Evolutionary conservation across 1,284 basidiomycete genomes (phyloP), one percentile per base, ranked within the genome.

Genomic region (Marasmius oreades): DNA sequence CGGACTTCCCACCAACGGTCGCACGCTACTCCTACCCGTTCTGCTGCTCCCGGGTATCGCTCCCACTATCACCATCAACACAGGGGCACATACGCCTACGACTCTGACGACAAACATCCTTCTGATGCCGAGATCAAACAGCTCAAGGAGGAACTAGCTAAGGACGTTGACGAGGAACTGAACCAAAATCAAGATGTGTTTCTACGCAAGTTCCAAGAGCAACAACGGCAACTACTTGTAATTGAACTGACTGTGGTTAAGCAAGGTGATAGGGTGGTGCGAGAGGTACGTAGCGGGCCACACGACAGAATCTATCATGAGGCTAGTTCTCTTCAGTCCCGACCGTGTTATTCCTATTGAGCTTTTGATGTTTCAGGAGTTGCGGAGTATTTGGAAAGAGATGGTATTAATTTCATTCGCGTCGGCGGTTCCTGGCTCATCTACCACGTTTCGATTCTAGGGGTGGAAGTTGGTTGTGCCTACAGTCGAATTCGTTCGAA

Each of bases 381-480:
- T 66, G 16, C 61, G 53, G n/a, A 39, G 54, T 23, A 45, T 66
- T 2, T 66, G 65, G 65, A 66, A 64, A 51, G 64, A 66, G 14
- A 66, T 66, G 65, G 65, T 60, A 39, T 20, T 28, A 42, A 12
- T 26, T 7, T 20, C 3, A 39, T 18, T 33, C 10, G 24, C 20
- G 3, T 18, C 20, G n/a, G n/a, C n/a, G n/a, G n/a, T n/a, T n/a
- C n/a, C n/a, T n/a, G n/a, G 28, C 10, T 10, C 28, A 31, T 31
- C 10, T 31, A 4, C 10, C 28, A 31, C 10, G 28, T 31, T n/a
- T n/a, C n/a, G 28, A 31, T 5, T 31, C 28, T 26, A 58, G 57
- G 57, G 57, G 2, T 58, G 57, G 57, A 58, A 55, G 28, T 33
- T 58, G 14, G 46, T 48, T 16, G 57, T 58, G 5, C 57, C 37